Conservation (phyloP, 2,329 filamentous ascomycete genomes). For the Arthroderma sp. region DNA sequence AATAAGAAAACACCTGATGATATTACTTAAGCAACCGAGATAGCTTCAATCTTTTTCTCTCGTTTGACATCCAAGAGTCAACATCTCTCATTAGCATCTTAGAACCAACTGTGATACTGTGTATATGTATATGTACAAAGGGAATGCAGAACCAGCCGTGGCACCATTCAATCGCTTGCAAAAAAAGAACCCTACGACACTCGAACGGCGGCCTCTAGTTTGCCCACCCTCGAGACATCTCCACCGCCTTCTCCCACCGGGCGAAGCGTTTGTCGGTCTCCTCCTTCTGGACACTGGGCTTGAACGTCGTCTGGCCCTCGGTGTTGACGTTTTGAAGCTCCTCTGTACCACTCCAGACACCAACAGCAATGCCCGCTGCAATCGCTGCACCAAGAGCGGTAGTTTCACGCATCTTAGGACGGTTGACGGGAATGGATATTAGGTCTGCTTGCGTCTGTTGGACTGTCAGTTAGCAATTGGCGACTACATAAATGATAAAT, state of each 20-base stretch:
- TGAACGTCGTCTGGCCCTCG: slow-evolving; percentile 56
- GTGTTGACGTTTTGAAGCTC: slow-evolving; percentile 64
- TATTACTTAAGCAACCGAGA: too few relatives aligned
- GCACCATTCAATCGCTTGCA: too few relatives aligned
- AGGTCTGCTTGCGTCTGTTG: slow-evolving; percentile 68
- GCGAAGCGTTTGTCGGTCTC: slow-evolving; percentile 53
- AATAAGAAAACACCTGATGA: too few relatives aligned
- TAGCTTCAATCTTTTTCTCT: too few relatives aligned
- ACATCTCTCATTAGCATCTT: too few relatives aligned
- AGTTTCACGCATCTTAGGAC: slow-evolving; percentile 80
- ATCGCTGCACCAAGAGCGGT: slow-evolving; percentile 82
- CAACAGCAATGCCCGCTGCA: slow-evolving; percentile 70
- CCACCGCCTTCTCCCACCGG: slow-evolving; percentile 63
- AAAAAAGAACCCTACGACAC: too few relatives aligned
- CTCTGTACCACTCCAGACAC: slow-evolving; percentile 63
- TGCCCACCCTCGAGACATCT: slow-evolving; percentile 65
- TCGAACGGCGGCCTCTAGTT: neutral
- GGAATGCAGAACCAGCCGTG: too few relatives aligned
- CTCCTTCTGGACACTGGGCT: slow-evolving; percentile 49
- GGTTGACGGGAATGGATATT: slow-evolving; percentile 69
- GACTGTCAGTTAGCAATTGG: neutral
- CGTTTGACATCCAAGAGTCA: too few relatives aligned
- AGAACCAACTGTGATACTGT: too few relatives aligned
- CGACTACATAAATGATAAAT: neutral
- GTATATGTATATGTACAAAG: too few relatives aligned